Evolutionary conservation across 371 early-diverging fungal species (phyloP).

Genomic region (Gilbertella persicaria): DNA sequence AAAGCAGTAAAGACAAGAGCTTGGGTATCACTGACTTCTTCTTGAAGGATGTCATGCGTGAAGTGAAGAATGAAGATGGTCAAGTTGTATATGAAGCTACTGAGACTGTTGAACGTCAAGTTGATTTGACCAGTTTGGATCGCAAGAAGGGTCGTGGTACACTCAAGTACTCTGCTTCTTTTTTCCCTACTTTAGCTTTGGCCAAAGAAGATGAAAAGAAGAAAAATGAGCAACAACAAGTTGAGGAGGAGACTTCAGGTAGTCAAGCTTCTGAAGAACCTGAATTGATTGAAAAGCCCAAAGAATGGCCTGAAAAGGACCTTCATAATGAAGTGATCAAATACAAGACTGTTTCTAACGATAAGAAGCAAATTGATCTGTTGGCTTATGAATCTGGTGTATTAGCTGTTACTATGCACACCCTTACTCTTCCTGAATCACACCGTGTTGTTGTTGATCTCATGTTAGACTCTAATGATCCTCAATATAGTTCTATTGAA

Average conservation of each 20-base stretch:
- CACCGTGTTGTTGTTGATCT: conserved; percentile 30
- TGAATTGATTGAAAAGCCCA: conserved; percentile 30
- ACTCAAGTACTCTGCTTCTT: conserved; percentile 67
- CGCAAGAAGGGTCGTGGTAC: conserved; percentile 67
- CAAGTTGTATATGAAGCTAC: conserved; percentile 44
- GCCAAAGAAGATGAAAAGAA: conserved; percentile 36
- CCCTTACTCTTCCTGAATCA: conserved; percentile 28
- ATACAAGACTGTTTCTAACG: conserved; percentile 25
- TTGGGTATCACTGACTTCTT: conserved; percentile 61
- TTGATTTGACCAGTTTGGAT: conserved; percentile 58
- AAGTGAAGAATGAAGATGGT: conserved; percentile 34
- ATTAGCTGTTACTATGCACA: conserved; percentile 40
- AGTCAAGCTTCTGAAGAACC: conserved; percentile 33
- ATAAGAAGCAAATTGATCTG: conserved; percentile 35
- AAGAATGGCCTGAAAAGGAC: conserved; percentile 42
- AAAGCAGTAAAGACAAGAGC: conserved; percentile 64
- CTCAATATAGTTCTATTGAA: conserved; percentile 43
- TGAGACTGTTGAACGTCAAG: conserved; percentile 44
- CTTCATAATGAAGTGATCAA: conserved; percentile 48
- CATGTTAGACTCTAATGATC: conserved; percentile 43
- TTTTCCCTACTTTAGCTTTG: conserved; percentile 69
- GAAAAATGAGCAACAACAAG: conserved; percentile 15
- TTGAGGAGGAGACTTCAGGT: conserved; percentile 5
- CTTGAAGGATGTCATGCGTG: conserved; percentile 42
- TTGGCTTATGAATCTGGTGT: conserved; percentile 52